A percentile compares a stretch with the other conserved stretches of the same genome.
phyloP scores from a whole-genome alignment of 257 asterid genomes.

The Asclepias syriaca region DNA sequence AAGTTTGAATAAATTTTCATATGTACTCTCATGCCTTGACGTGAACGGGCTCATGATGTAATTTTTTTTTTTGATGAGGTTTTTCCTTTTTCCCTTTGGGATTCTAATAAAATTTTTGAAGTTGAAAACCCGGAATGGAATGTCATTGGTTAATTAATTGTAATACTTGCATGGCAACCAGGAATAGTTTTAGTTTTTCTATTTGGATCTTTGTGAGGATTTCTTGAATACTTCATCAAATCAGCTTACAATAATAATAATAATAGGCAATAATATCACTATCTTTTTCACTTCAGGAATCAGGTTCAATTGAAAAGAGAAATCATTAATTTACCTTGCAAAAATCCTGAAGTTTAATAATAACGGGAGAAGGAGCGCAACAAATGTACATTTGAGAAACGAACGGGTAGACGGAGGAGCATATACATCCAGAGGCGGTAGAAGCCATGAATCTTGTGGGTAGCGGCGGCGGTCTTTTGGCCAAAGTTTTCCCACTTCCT shows the following conservation, averaged over 20 bases:
- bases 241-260: too few species aligned
- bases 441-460: not conserved
- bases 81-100: not conserved
- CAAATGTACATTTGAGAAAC: too few species aligned
- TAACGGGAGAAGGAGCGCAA: too few species aligned
- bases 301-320: not conserved
- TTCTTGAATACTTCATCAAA: not conserved
- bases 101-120: not conserved
- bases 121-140: not conserved
- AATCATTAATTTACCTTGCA: not conserved
- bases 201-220: not conserved
- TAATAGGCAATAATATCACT: too few species aligned
- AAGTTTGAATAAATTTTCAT: conserved; percentile 30
- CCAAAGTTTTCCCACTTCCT: not conserved
- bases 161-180: too few species aligned
- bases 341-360: too few species aligned
- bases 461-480: not conserved
- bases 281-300: not conserved
- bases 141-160: not conserved
- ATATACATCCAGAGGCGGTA: not conserved
- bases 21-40: conserved; percentile 12
- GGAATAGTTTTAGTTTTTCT: not conserved
- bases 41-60: conserved; percentile 1
- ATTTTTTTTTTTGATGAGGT: not conserved
- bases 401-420: too few species aligned